Base-by-base conservation (phyloP, 169 alveolate genomes). In the Sarcocystis neurona region DNA sequence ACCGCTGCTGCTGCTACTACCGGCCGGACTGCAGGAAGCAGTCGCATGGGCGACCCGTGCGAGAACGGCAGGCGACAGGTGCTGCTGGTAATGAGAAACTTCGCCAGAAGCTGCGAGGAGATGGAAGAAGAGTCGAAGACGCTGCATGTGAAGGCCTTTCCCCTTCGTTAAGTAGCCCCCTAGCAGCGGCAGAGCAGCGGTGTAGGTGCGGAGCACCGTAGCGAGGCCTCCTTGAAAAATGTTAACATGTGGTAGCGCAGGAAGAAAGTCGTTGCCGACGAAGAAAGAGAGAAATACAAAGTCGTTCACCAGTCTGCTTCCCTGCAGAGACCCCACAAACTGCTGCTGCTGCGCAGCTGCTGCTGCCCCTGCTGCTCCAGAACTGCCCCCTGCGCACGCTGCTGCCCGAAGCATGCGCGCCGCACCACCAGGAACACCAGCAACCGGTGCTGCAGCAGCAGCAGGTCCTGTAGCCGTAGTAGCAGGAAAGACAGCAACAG, bases 201-300 rank as follows among this genome's bases (percentile, higher is more conserved):
- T 74, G 75, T 86, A 86, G 47, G 80, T 0, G 6, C 79, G 86
- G 15, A 86, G 56, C 66, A 86, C 70, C 41, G 41, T 39, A 0
- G 86, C 58, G 32, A 86, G 60, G 37, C 90, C 90, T 8, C 90
- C 90, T 6, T 41, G 46, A 32, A 46, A 86, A 50, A 86, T 74
- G 53, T 86, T 72, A 27, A 98, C 94, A 41, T 98, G 95, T n/a
- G 99, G 99, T 82, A 98, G 92, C 87, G 97, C 97, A 0, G 99
- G 99, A 39, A 98, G 91, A 90, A 98, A 98, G 91, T 98, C 99
- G 93, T 98, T 98, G 47, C 99, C 99, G 41, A 98, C 87, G 39
- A 86, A 79, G 53, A 91, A 79, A 46, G 99, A 98, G 91, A 98
- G 95, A 80, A 98, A 96, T 10, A 97, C 97, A 91, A 98, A 97